Conservation (phyloP, 768 basidiomycete genomes). For the Boletus tylopilopsis region DNA sequence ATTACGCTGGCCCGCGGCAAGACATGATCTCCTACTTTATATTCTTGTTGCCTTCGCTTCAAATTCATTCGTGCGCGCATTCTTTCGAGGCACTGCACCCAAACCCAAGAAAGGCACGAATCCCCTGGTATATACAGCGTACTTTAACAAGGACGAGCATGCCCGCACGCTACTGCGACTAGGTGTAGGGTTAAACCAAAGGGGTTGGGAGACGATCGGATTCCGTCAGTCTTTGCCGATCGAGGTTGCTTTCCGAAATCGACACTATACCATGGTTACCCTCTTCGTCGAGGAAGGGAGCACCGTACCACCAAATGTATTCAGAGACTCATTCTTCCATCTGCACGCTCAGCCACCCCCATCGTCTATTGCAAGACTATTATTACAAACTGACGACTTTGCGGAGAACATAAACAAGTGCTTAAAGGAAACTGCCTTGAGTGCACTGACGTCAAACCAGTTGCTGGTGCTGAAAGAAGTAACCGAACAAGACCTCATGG, state of each 20-base stretch:
- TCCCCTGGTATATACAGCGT: conserved; percentile 3
- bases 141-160: conserved; percentile 1
- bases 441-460: background rate
- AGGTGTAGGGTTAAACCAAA: background rate
- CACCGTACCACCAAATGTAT: background rate
- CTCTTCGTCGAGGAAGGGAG: background rate
- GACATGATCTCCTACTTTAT: conserved; percentile 1
- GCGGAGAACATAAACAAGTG: background rate
- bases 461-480: background rate
- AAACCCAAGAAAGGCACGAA: conserved; percentile 1
- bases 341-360: background rate
- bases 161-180: background rate
- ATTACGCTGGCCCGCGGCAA: background rate
- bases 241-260: background rate
- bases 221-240: background rate
- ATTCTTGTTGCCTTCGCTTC: background rate
- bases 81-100: background rate
- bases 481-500: background rate
- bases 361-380: background rate
- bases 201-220: background rate
- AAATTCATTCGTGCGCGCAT: background rate
- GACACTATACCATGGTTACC: background rate
- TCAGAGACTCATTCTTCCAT: background rate
- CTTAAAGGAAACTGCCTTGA: background rate
- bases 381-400: background rate